A percentile compares a stretch with the other conserved stretches of the same genome.
Evolutionary conservation across 2,329 filamentous ascomycete genomes (phyloP).

Genomic region (Colletotrichum destructivum): DNA sequence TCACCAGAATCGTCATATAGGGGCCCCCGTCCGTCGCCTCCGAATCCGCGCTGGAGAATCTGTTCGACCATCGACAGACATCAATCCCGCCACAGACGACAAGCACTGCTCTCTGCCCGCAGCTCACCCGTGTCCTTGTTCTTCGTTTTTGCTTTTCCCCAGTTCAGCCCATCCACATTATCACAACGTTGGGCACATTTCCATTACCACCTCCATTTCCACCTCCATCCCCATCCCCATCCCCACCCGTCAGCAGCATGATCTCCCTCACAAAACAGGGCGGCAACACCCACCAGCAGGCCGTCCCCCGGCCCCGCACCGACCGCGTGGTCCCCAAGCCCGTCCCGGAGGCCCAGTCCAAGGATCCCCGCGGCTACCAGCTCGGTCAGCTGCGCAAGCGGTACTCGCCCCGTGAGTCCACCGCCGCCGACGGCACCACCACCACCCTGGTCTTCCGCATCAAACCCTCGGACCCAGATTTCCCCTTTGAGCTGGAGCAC

Average conservation of each 20-base stretch:
- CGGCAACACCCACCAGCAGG: constrained; percentile 59
- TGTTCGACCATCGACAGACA: constrained; percentile 6
- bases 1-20: constrained; percentile 27
- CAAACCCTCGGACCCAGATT: constrained; percentile 84
- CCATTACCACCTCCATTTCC: constrained; percentile 14
- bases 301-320: constrained; percentile 59
- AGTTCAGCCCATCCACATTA: constrained; percentile 43
- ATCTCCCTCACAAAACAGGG: constrained; percentile 54
- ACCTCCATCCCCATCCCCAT: background rate
- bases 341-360: constrained; percentile 73
- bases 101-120: constrained; percentile 34
- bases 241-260: constrained; percentile 53
- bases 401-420: constrained; percentile 67
- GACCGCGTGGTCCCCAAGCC: constrained; percentile 75
- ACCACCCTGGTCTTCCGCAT: constrained; percentile 76
- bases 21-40: background rate
- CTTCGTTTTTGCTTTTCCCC: constrained; percentile 30
- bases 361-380: constrained; percentile 82
- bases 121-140: background rate
- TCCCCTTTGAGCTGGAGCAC: constrained; percentile 81
- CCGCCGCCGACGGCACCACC: constrained; percentile 62
- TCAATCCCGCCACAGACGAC: constrained; percentile 5
- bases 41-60: background rate
- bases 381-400: constrained; percentile 80
- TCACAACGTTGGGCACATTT: constrained; percentile 29